Base-by-base conservation (phyloP, 768 basidiomycete species). In the Serpula lacrymans region DNA sequence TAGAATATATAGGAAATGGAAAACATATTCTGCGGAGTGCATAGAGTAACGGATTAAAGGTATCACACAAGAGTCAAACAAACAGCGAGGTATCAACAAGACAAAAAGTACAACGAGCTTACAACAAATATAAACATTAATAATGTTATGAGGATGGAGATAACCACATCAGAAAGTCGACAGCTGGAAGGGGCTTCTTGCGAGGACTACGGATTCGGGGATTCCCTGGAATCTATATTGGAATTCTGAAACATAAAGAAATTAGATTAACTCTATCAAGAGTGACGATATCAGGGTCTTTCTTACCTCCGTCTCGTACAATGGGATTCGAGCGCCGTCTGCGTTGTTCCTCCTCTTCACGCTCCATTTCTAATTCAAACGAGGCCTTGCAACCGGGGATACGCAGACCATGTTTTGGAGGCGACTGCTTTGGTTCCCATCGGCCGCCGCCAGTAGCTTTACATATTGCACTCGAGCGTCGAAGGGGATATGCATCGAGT, bases 381-480 rank as follows among this genome's bases (percentile, higher is more conserved):
- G 68, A 71, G 0, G 84, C 76, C 52, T 84, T 85, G 51, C 71
- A 72, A 7, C 84, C 84, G 1, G 80, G 81, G 29, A 80, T 58
- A 25, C 78, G 75, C n/a, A 78, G 60, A 10, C 81, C 55, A 2
- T 58, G 52, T 39, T 46, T 52, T 0, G 63, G 64, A 2, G 71
- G 64, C 8, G 62, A 60, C 22, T 71, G 72, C 52, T 80, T 82
- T 24, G 88, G 87, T 48, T 77, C 75, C 87, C 87, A 89, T 24
- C 88, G 78, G 12, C 87, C 87, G 11, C 85, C 85, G 33, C 88
- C 87, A 14, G 78, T 76, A 1, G 81, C 82, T 51, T 89, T 90
- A 66, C 87, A 90, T 11, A 87, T 70, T 35, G 74, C 67, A 50
- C 75, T 78, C 3, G 80, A 75, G 41, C 78, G 76, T 30, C 74